Evolutionary conservation across 1,139 yeast species (phyloP).

Genomic region (Pneumocystis wakefieldiae): DNA sequence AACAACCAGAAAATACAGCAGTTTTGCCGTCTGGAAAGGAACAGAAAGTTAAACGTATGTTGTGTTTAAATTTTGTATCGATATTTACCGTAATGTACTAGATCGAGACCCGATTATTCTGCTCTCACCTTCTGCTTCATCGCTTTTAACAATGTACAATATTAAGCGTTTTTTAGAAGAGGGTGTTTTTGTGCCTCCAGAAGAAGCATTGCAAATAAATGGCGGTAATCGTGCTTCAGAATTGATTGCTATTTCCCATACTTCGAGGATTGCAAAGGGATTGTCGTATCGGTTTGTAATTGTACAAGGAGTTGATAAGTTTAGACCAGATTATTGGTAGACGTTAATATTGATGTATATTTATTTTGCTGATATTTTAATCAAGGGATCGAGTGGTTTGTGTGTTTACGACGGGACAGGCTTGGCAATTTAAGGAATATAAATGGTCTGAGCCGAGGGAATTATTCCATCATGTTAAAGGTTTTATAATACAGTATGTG

Average conservation of each 20-base stretch:
- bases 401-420: constrained; percentile 89
- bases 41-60: not conserved
- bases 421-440: constrained; percentile 89
- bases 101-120: constrained; percentile 73
- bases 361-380: not conserved
- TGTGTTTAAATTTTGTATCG: not conserved
- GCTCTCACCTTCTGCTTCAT: constrained; percentile 88
- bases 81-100: not conserved
- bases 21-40: not conserved
- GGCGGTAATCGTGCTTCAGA: constrained; percentile 14
- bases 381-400: constrained; percentile 58
- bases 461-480: constrained; percentile 70
- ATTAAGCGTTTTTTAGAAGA: constrained; percentile 69
- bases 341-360: constrained; percentile 17
- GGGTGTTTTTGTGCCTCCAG: constrained; percentile 55
- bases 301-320: constrained; percentile 76
- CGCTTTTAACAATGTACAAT: constrained; percentile 66
- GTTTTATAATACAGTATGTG: constrained; percentile 59
- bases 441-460: constrained; percentile 67
- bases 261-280: constrained; percentile 38
- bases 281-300: constrained; percentile 51
- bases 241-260: constrained; percentile 32
- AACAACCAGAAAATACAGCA: not conserved
- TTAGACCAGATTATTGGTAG: constrained; percentile 92
- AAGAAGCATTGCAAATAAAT: constrained; percentile 18